phyloP scores from a whole-genome alignment of 805 yeast genomes.

The Scheffersomyces amazonensis region DNA sequence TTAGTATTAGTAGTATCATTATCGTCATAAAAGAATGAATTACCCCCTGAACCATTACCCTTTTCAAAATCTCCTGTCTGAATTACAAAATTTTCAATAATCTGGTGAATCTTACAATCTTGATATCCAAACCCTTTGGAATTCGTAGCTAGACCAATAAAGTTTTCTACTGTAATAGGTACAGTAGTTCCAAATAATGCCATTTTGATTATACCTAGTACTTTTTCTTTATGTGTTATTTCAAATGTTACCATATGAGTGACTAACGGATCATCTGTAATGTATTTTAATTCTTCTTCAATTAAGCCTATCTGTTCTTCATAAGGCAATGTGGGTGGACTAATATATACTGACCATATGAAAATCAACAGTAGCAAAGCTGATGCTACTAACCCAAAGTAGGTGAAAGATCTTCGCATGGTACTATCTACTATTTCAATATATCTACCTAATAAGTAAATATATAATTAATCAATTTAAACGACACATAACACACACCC shows the following conservation, averaged over 20 bases:
- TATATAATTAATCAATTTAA: no score
- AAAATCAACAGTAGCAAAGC: no score
- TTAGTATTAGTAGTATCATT: no score
- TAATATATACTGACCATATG: no score
- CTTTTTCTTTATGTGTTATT: slow-evolving; percentile 24
- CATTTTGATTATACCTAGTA: slow-evolving; percentile 46
- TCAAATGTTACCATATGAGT: slow-evolving; percentile 46
- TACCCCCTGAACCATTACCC: slow-evolving; percentile 83
- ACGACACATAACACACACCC: no score
- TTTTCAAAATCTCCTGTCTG: slow-evolving; percentile 36
- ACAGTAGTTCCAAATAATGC: slow-evolving; percentile 66
- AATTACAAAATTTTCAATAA: slow-evolving; percentile 33
- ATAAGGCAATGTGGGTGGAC: no score
- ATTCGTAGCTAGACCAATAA: slow-evolving; percentile 25
- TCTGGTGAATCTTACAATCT: slow-evolving; percentile 51
- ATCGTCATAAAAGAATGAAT: slow-evolving; percentile 56
- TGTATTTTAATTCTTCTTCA: no score
- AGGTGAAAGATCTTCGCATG: no score
- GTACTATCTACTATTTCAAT: no score
- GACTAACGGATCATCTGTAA: slow-evolving; percentile 51
- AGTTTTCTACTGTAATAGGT: slow-evolving; percentile 45
- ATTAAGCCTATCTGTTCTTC: no score
- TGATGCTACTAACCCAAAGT: no score
- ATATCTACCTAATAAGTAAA: no score
- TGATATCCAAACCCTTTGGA: slow-evolving; percentile 58